A percentile compares a stretch with the other conserved stretches of the same genome.
Evolutionary conservation across 441 rosid genomes (phyloP).

Genomic region (Pelargonium myrrhifolium): DNA sequence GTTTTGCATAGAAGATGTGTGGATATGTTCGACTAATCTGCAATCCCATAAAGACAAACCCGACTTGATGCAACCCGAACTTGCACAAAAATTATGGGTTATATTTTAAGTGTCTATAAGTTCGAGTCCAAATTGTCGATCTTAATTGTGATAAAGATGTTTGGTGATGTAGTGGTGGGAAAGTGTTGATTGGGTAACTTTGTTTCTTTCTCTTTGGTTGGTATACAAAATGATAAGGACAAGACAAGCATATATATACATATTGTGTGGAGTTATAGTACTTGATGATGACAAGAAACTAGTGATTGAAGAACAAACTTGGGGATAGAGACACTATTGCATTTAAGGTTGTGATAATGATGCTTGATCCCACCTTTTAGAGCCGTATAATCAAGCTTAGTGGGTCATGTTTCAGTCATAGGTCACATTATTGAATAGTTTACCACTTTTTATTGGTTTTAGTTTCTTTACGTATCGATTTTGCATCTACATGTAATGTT

Average conservation of each 20-base stretch:
- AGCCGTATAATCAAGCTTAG: not conserved
- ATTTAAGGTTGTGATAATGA: not conserved
- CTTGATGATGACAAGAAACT: constrained; percentile 1
- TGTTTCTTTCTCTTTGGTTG: constrained; percentile 4
- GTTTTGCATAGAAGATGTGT: no score
- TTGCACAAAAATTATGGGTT: no score
- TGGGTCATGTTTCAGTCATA: not conserved
- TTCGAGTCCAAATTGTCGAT: no score
- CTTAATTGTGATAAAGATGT: not conserved
- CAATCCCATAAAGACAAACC: no score
- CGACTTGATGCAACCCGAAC: no score
- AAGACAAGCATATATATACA: not conserved
- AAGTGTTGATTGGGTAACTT: not conserved
- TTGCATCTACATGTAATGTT: no score
- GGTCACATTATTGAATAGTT: not conserved
- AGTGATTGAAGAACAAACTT: constrained; percentile 2
- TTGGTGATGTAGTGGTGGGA: not conserved
- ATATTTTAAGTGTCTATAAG: no score
- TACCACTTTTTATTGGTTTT: no score
- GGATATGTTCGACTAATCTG: no score
- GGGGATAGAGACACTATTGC: not conserved
- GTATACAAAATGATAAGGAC: constrained; percentile 6
- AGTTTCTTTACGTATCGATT: no score
- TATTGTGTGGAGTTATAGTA: not conserved
- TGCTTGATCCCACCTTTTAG: constrained; percentile 2